Evolutionary conservation across 768 basidiomycete species (phyloP), one percentile per base, ranked within the genome.

Genomic region (Lanmaoa rubissima): DNA sequence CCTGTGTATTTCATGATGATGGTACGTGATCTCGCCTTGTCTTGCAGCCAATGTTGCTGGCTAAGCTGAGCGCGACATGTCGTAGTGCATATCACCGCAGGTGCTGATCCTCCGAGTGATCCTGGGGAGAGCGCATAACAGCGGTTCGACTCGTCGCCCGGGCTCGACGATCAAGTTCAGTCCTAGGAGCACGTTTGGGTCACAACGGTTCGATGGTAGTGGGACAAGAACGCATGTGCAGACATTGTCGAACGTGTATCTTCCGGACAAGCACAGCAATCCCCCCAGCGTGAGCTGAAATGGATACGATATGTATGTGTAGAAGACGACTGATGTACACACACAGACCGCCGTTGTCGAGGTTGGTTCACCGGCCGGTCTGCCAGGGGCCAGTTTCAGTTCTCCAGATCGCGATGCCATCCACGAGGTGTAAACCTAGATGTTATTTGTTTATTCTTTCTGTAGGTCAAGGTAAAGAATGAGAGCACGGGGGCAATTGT

Each of bases 41-140:
- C 12, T 24, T 32, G 12, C 8, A 26, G 16, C 26, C 14, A 9
- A 24, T 17, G 24, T n/a, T 2, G 26, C n/a, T 13, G 21, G 21
- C 19, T 36, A 6, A 24, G 10, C 26, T 47, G 31, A 48, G 1
- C 24, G 11, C 2, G 34, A n/a, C n/a, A 2, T 31, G 28, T n/a
- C 6, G 7, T 39, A 70, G 69, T 69, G 62, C 41, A 66, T 69
- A 53, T 66, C 69, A 19, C 67, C 69, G 2, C 69, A 67, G 41
- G 48, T 67, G 43, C 43, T 69, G 47, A 65, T 71, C 34, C 58
- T 71, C 19, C 59, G 65, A 32, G 67, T 69, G 16, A 34, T 69
- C 40, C 19, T 12, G 10, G 61, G 61, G 14, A 57, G 47, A 17
- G 62, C 59, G 31, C 57, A 55, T 60, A 26, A 54, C n/a, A 39